Conservation (phyloP, 192 early-diverging fungal species). For the Thamnidium elegans region DNA sequence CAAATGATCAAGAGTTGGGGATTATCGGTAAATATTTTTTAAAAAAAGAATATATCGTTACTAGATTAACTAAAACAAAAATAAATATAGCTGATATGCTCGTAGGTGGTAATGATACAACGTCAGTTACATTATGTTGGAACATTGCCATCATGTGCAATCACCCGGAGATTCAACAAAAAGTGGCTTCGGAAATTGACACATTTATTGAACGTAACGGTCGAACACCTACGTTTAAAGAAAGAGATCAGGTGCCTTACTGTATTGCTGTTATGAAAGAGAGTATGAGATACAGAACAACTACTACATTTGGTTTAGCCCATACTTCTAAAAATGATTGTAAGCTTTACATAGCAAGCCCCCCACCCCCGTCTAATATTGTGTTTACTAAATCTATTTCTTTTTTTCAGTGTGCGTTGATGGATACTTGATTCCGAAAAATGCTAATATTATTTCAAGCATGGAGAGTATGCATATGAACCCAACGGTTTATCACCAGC, state of each 20-base stretch:
- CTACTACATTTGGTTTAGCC: slow-evolving; percentile 8
- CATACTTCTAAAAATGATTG: background rate
- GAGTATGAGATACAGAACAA: slow-evolving; percentile 1
- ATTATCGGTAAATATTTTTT: background rate
- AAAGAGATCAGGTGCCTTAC: slow-evolving; percentile 8
- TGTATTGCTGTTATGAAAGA: slow-evolving; percentile 2
- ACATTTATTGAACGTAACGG: background rate
- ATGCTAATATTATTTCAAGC: slow-evolving; percentile 41
- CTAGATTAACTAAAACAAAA: background rate
- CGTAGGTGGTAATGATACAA: slow-evolving; percentile 12
- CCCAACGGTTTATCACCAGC: slow-evolving; percentile 31
- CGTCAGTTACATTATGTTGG: background rate
- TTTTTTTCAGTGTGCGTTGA: slow-evolving; percentile 17
- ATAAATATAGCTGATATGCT: slow-evolving; percentile 1
- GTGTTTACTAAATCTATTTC: no score
- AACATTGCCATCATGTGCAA: slow-evolving; percentile 1
- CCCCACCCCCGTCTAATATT: no score
- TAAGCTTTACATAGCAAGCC: background rate
- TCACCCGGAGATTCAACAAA: slow-evolving; percentile 2
- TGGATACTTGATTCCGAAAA: slow-evolving; percentile 50
- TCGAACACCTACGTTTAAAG: background rate
- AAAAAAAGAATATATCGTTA: no score
- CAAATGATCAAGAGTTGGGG: background rate
- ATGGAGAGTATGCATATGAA: slow-evolving; percentile 46
- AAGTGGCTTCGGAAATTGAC: background rate